A percentile compares a stretch with the other conserved stretches of the same genome.
Evolutionary conservation across 345 rosid species (phyloP).

Genomic region (Carallia pectinifolia): DNA sequence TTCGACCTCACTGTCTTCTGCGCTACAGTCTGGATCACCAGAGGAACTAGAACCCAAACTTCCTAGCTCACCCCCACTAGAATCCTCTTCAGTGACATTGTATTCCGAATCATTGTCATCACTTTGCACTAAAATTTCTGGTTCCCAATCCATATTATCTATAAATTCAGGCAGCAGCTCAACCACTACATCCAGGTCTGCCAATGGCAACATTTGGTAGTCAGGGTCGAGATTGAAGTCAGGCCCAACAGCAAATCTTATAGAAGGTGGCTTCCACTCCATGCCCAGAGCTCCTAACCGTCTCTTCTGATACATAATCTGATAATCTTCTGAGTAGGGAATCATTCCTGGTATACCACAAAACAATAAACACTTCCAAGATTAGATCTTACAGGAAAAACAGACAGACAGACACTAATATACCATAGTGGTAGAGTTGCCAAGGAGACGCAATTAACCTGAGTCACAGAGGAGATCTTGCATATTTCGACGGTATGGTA

Average conservation of each 20-base stretch:
- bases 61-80: slow-evolving; percentile 70
- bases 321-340: slow-evolving; percentile 95
- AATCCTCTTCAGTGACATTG: slow-evolving; percentile 74
- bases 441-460: slow-evolving; percentile 41
- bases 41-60: slow-evolving; percentile 61
- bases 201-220: slow-evolving; percentile 80
- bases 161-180: slow-evolving; percentile 85
- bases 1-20: slow-evolving; percentile 58
- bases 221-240: slow-evolving; percentile 82
- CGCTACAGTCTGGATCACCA: slow-evolving; percentile 57
- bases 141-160: slow-evolving; percentile 94
- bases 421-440: background rate
- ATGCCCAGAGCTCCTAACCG: slow-evolving; percentile 85
- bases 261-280: slow-evolving; percentile 84
- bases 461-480: slow-evolving; percentile 99
- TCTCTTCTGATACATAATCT: slow-evolving; percentile 90
- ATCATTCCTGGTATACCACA: slow-evolving; percentile 65
- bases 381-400: slow-evolving; percentile 16
- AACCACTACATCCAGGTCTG: slow-evolving; percentile 73
- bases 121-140: slow-evolving; percentile 65
- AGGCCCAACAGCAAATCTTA: slow-evolving; percentile 80
- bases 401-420: slow-evolving; percentile 1
- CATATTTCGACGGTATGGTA: slow-evolving; percentile 84
- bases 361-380: slow-evolving; percentile 19
- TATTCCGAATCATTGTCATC: slow-evolving; percentile 98